Conservation (phyloP, 2,329 filamentous ascomycete genomes). For the Hymenoscyphus albidus region DNA sequence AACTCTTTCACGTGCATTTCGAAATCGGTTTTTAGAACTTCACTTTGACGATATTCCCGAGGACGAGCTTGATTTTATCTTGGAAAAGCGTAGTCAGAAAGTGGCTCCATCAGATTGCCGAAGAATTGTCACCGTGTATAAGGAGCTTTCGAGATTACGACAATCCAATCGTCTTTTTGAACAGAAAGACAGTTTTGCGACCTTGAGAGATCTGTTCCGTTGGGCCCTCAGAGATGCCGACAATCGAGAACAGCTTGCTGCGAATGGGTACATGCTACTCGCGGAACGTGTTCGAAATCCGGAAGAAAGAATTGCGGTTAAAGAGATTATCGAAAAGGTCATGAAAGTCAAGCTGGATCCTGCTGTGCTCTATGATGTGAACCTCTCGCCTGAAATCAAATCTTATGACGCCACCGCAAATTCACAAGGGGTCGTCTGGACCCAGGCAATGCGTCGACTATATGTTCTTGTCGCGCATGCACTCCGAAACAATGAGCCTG, state of each 20-base stretch:
- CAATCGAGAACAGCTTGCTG: constrained; percentile 80
- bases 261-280: constrained; percentile 93
- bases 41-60: constrained; percentile 98
- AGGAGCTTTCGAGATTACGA: constrained; percentile 81
- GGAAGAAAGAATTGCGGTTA: constrained; percentile 81
- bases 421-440: constrained; percentile 79
- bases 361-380: constrained; percentile 65
- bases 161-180: constrained; percentile 92
- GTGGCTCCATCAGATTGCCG: constrained; percentile 88
- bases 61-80: constrained; percentile 84
- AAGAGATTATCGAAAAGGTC: constrained; percentile 80
- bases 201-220: constrained; percentile 88
- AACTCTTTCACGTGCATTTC: constrained; percentile 85
- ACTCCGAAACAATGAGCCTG: constrained; percentile 84
- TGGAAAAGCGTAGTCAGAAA: constrained; percentile 81
- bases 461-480: constrained; percentile 87
- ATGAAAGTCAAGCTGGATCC: constrained; percentile 84
- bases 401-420: constrained; percentile 46
- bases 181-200: constrained; percentile 96
- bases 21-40: constrained; percentile 93
- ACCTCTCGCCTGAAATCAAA: constrained; percentile 52
- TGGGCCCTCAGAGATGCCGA: constrained; percentile 88
- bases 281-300: constrained; percentile 90
- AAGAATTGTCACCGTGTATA: constrained; percentile 89
- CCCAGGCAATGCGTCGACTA: constrained; percentile 84